Evolutionary conservation across 108 stramenopile genomes (phyloP).

Genomic region (Skeletonema tropicum): DNA sequence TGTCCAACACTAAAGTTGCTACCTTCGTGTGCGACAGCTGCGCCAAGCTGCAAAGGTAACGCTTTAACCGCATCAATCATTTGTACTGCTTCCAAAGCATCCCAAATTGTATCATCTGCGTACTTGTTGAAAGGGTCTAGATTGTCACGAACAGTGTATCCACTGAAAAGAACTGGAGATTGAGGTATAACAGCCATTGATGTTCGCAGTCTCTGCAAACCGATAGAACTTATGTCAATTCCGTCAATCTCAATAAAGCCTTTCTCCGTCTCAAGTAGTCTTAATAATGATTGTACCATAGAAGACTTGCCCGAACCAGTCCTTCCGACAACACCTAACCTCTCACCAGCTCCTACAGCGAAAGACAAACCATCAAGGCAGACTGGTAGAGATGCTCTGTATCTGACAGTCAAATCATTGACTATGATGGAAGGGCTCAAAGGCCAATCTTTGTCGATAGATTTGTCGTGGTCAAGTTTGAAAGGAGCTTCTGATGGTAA

Average conservation of each 20-base stretch:
- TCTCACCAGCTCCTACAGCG: conserved; percentile 64
- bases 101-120: conserved; percentile 41
- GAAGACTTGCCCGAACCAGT: conserved; percentile 38
- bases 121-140: conserved; percentile 26
- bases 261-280: conserved; percentile 51
- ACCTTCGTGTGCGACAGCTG: conserved; percentile 59
- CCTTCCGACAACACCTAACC: conserved; percentile 63
- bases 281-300: conserved; percentile 55
- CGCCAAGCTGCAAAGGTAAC: conserved; percentile 9
- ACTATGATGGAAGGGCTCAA: conserved; percentile 63
- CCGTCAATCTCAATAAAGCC: conserved; percentile 21
- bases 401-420: conserved; percentile 67
- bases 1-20: conserved; percentile 61
- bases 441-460: conserved; percentile 72
- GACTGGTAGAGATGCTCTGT: conserved; percentile 73
- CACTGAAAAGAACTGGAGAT: conserved; percentile 11
- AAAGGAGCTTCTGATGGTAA: conserved; percentile 75
- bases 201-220: conserved; percentile 19
- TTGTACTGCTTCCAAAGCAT: conserved; percentile 24
- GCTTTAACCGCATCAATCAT: conserved; percentile 56
- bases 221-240: conserved; percentile 10
- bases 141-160: conserved; percentile 18
- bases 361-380: conserved; percentile 72
- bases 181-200: conserved; percentile 30
- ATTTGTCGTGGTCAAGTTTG: conserved; percentile 50